These are phyloP conservation scores for Brasilioporus rufonigricans DNA, from an alignment of 768 basidiomycete genomes.

Conservation along the genomic window DNA sequence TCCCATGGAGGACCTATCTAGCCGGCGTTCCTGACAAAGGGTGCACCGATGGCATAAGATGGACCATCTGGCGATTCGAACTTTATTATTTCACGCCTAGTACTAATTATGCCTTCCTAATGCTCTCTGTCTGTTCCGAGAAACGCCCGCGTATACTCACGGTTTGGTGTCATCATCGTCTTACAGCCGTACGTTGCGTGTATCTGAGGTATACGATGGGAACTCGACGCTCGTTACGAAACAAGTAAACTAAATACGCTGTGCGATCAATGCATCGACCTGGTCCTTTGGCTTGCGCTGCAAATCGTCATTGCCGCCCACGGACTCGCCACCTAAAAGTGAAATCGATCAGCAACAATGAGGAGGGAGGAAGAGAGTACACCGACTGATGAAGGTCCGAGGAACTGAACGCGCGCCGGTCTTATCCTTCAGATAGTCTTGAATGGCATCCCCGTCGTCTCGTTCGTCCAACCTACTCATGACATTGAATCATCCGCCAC, in stretches of 20 bases:
- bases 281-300: neutral
- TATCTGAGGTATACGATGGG: neutral
- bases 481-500: neutral
- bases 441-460: constrained; percentile 61
- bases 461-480: constrained; percentile 48
- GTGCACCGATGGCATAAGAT: neutral
- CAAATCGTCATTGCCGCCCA: constrained; percentile 24
- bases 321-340: constrained; percentile 15
- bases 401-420: constrained; percentile 74
- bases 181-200: neutral
- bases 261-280: constrained; percentile 13
- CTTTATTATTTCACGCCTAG: too few species aligned
- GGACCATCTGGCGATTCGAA: neutral
- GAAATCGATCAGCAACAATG: neutral
- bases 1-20: neutral
- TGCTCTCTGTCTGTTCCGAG: neutral
- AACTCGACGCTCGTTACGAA: neutral
- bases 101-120: neutral
- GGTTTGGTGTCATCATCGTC: neutral
- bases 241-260: neutral
- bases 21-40: neutral
- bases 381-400: constrained; percentile 70
- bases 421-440: constrained; percentile 60
- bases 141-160: neutral
- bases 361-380: neutral